These are phyloP conservation scores for Aureobasidium lini DNA, from an alignment of 2,329 filamentous ascomycete genomes.

Conservation along the genomic window DNA sequence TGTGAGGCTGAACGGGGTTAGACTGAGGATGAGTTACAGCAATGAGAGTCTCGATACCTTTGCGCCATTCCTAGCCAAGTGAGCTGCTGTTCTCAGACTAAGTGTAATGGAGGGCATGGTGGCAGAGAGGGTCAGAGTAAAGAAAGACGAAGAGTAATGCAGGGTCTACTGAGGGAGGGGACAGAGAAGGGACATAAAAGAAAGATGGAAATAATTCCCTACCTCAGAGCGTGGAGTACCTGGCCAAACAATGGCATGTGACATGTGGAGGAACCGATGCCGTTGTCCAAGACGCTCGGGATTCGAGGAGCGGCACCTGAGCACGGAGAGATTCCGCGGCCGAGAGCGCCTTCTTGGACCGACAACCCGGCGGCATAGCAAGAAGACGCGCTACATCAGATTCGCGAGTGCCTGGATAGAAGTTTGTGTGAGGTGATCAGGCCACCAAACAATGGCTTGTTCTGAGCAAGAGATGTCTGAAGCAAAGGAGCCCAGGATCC, in stretches of 20 bases:
- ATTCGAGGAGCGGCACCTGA: background rate
- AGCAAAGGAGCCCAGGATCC: background rate
- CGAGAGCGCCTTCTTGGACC: background rate
- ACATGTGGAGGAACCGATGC: conserved; percentile 13
- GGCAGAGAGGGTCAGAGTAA: background rate
- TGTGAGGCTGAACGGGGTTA: conserved; percentile 15
- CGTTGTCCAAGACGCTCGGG: background rate
- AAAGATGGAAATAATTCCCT: background rate
- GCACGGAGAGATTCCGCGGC: conserved; percentile 1
- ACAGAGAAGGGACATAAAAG: background rate
- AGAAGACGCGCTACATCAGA: background rate
- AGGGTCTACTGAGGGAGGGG: background rate
- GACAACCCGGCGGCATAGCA: background rate
- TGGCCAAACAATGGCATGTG: conserved; percentile 10
- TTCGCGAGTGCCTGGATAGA: too few species aligned
- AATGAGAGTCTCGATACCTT: conserved; percentile 1
- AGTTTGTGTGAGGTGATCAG: too few species aligned
- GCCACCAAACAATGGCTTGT: background rate
- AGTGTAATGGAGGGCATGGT: conserved; percentile 16
- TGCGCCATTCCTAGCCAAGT: conserved; percentile 18
- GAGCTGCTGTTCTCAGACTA: conserved; percentile 19
- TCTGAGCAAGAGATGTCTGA: background rate
- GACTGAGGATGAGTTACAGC: background rate
- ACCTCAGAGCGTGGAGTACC: background rate
- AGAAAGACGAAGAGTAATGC: background rate